Evolutionary conservation across 208 protist species (phyloP).

Genomic region (Spongospora subterranea): DNA sequence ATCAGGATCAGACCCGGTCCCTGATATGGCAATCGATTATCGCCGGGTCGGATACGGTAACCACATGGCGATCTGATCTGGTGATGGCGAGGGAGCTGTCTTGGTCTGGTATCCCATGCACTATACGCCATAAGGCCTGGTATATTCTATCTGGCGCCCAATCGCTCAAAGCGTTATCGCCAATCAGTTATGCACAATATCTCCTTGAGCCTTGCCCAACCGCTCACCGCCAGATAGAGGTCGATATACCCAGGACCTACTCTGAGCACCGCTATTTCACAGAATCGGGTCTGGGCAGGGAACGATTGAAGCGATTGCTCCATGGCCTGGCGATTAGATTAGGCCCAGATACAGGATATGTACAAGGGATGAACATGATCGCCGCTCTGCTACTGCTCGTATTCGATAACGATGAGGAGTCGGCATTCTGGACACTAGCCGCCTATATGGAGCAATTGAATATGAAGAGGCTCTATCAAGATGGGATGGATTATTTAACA

Average conservation of each 20-base stretch:
- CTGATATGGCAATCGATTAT: background rate
- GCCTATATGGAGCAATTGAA: slow-evolving; percentile 61
- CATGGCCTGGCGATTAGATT: background rate
- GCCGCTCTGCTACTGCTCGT: slow-evolving; percentile 71
- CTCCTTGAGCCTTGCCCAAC: background rate
- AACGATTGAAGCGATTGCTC: background rate
- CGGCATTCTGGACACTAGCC: slow-evolving; percentile 74
- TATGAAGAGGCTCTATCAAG: background rate
- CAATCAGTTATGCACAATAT: background rate
- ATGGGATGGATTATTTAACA: background rate
- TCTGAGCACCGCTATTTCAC: background rate
- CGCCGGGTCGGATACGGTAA: background rate
- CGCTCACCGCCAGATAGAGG: background rate
- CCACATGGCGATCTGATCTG: background rate
- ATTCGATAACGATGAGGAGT: slow-evolving; percentile 74
- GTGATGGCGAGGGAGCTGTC: background rate
- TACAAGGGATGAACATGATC: slow-evolving; percentile 78
- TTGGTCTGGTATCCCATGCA: background rate
- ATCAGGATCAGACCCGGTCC: background rate
- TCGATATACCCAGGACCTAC: slow-evolving; percentile 10
- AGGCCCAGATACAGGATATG: slow-evolving; percentile 73
- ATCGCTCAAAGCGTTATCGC: background rate
- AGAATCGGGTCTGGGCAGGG: background rate
- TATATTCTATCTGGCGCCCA: background rate
- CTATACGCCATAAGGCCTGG: background rate